Evolutionary conservation across 225 moss, liverwort and hornwort species (phyloP).

Genomic region (Neckera pumila): DNA sequence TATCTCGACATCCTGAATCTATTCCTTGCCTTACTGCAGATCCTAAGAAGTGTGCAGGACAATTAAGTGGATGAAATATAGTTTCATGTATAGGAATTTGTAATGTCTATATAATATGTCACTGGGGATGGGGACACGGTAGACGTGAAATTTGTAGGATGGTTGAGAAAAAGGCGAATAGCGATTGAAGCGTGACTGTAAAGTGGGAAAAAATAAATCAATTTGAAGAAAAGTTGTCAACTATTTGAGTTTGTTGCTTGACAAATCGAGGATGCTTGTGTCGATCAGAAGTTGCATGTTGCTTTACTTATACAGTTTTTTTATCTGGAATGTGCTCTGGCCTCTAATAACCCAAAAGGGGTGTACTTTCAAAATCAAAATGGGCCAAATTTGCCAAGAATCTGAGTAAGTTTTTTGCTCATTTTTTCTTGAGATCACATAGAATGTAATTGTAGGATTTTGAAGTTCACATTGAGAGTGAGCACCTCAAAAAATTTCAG

Average conservation of each 20-base stretch:
- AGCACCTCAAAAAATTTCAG: no score
- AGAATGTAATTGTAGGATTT: no score
- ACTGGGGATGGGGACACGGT: neutral
- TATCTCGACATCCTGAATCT: conserved; percentile 94
- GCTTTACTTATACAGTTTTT: neutral
- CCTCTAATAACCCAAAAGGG: no score
- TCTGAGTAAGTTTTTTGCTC: no score
- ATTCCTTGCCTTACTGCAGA: conserved; percentile 65
- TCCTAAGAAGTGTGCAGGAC: conserved; percentile 47
- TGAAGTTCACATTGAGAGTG: no score
- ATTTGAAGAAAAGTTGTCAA: neutral
- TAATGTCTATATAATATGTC: neutral
- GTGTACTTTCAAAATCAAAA: no score
- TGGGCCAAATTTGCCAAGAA: no score
- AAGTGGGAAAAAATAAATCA: neutral
- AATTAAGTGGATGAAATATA: neutral
- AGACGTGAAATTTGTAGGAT: neutral
- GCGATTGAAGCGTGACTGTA: neutral
- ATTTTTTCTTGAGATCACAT: no score
- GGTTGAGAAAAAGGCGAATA: neutral
- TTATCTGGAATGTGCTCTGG: neutral
- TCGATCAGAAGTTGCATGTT: neutral
- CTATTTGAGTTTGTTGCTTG: neutral
- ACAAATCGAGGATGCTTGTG: neutral
- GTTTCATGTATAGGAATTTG: neutral